Conservation (phyloP, 768 basidiomycete genomes). For the Tulasnella sp. region DNA sequence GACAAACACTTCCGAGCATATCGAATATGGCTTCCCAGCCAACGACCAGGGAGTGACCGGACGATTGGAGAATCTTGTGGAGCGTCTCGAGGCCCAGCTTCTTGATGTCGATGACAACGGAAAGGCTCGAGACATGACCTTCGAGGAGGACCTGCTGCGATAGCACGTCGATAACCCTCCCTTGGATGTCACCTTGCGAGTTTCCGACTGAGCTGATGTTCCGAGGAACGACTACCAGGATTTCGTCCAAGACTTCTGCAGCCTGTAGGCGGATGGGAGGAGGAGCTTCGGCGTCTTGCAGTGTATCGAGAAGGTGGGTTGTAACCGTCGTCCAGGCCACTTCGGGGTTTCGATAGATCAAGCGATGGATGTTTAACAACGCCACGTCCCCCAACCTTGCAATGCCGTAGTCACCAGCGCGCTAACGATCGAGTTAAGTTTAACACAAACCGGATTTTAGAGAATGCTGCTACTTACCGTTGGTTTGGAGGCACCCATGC, state of each 20-base stretch:
- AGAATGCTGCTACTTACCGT: slow-evolving; percentile 51
- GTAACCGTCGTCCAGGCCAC: slow-evolving; percentile 84
- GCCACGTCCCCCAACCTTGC: slow-evolving; percentile 76
- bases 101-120: slow-evolving; percentile 67
- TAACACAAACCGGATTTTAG: slow-evolving; percentile 2
- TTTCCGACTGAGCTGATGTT: slow-evolving; percentile 59
- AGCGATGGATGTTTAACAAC: slow-evolving; percentile 77
- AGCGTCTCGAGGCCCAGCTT: slow-evolving; percentile 86
- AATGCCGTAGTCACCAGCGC: slow-evolving; percentile 93
- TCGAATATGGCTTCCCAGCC: slow-evolving; percentile 94
- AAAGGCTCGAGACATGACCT: slow-evolving; percentile 44
- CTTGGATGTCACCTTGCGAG: slow-evolving; percentile 67
- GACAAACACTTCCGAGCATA: slow-evolving; percentile 87
- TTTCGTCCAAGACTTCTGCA: slow-evolving; percentile 79
- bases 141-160: slow-evolving; percentile 62
- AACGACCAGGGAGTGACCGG: slow-evolving; percentile 84
- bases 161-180: slow-evolving; percentile 80
- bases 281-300: slow-evolving; percentile 66
- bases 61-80: slow-evolving; percentile 84
- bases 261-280: slow-evolving; percentile 79
- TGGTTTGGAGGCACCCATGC: slow-evolving; percentile 77
- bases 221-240: slow-evolving; percentile 71
- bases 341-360: slow-evolving; percentile 77
- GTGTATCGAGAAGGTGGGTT: slow-evolving; percentile 71
- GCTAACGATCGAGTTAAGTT: slow-evolving; percentile 43